Conservation (phyloP, 2,329 filamentous ascomycete species). For the Chaetomiaceae sp. region DNA sequence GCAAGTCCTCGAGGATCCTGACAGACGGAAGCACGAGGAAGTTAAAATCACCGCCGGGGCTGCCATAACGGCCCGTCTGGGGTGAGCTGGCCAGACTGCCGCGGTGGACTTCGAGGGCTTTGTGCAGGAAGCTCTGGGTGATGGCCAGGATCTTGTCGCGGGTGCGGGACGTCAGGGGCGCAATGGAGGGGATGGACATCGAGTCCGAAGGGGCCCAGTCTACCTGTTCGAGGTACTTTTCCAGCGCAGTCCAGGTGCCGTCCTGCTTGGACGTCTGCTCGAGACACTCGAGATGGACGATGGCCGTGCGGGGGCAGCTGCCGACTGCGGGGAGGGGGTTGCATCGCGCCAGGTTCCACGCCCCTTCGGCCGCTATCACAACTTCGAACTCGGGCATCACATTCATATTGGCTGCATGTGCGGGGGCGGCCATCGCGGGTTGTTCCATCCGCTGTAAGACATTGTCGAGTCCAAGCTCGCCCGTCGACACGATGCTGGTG, state of each 20-base stretch:
- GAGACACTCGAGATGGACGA: constrained; percentile 47
- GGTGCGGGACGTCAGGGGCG: constrained; percentile 45
- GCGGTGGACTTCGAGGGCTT: constrained; percentile 63
- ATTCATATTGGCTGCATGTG: constrained; percentile 26
- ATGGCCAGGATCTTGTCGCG: constrained; percentile 66
- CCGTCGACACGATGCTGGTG: constrained; percentile 43
- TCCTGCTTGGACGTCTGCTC: constrained; percentile 46
- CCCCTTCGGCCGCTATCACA: constrained; percentile 43
- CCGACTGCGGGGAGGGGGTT: constrained; percentile 42
- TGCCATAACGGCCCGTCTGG: constrained; percentile 40
- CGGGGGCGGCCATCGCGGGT: constrained; percentile 25
- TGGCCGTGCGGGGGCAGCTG: constrained; percentile 45
- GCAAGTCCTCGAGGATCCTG: constrained; percentile 62
- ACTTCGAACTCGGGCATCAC: constrained; percentile 43
- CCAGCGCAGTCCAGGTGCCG: constrained; percentile 42
- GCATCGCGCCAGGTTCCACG: constrained; percentile 50
- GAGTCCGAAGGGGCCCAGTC: constrained; percentile 36
- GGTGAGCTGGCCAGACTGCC: constrained; percentile 40
- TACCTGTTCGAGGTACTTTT: constrained; percentile 37
- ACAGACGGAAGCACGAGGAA: constrained; percentile 63
- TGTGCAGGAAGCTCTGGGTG: constrained; percentile 65
- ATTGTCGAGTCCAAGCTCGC: constrained; percentile 35
- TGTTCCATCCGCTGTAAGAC: constrained; percentile 30
- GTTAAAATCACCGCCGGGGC: constrained; percentile 50
- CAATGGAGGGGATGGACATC: constrained; percentile 40